Base-by-base conservation (phyloP, 169 alveolate species). In the Plasmodium coatneyi region DNA sequence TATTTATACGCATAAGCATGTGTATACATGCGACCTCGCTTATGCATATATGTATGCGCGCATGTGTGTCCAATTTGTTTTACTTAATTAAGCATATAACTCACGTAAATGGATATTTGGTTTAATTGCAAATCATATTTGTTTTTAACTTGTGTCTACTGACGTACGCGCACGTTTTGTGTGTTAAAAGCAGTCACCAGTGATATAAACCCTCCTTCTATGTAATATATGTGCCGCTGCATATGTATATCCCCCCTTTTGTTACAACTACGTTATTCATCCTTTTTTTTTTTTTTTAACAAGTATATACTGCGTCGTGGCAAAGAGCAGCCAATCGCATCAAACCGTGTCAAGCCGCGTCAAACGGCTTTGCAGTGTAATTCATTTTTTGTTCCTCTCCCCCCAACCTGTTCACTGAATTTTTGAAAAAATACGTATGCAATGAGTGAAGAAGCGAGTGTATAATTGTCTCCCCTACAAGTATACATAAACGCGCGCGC, bases 121-220 rank as follows among this genome's bases (percentile, higher is more conserved):
- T 83, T 10, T 83, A 46, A 83, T 46, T 83, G 74, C n/a, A 71
- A 19, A 32, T 83, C 52, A 70, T 30, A 41, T 83, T 83, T 83
- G 83, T 70, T 83, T 83, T 71, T 83, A 71, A 16, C 54, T 71
- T 25, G 71, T 83, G 16, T 32, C 66, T 71, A 83, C 32, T 52
- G 46, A 66, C 72, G 46, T 83, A 39, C 71, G 74, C 74, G 70
- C 34, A 39, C 71, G 54, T 28, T 46, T 71, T n/a, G 49, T 32
- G 22, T 83, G 74, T 83, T 71, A 83, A 28, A 66, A 83, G 34
- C 52, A 83, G 22, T 71, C 32, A 83, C 22, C 81, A 83, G 14
- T 66, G 52, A 28, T 82, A 71, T 83, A 83, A 70, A 83, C 52
- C 71, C 22, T 6, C 25, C 60, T 7, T 22, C 60, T 49, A 49